phyloP scores from a whole-genome alignment of 805 yeast species.

The Candida bentonensis region DNA sequence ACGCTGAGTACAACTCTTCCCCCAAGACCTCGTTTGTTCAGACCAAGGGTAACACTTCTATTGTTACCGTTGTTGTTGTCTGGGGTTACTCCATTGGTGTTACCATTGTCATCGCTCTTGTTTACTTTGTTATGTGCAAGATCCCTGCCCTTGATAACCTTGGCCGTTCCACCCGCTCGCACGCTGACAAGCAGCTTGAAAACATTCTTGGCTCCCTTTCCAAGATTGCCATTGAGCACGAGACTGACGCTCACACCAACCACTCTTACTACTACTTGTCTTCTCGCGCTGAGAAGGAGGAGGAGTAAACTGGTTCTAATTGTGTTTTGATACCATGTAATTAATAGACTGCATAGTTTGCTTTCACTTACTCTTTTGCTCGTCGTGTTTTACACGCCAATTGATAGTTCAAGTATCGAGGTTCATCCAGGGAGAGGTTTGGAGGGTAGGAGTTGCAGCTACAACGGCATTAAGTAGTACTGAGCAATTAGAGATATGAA shows the following conservation, averaged over 20 bases:
- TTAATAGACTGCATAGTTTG: background rate
- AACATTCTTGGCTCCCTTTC: slow-evolving; percentile 24
- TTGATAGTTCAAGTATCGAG: too few relatives aligned
- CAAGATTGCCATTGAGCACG: slow-evolving; percentile 25
- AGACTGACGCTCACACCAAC: slow-evolving; percentile 18
- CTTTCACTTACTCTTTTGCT: background rate
- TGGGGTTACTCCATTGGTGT: slow-evolving; percentile 94
- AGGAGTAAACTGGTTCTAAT: slow-evolving; percentile 13
- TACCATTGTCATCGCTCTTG: slow-evolving; percentile 92
- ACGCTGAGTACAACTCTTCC: slow-evolving; percentile 17
- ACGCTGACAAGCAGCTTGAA: slow-evolving; percentile 22
- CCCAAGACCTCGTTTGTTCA: slow-evolving; percentile 33
- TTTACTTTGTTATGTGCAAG: slow-evolving; percentile 60
- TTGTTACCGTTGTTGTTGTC: slow-evolving; percentile 83
- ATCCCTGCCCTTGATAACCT: slow-evolving; percentile 20
- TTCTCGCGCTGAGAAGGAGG: slow-evolving; percentile 21
- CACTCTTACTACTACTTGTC: slow-evolving; percentile 20
- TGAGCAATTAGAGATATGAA: too few relatives aligned
- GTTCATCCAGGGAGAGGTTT: too few relatives aligned
- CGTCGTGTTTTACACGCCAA: too few relatives aligned
- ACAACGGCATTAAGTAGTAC: too few relatives aligned
- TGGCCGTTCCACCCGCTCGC: slow-evolving; percentile 20
- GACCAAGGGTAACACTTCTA: slow-evolving; percentile 85
- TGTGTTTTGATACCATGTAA: slow-evolving; percentile 1
- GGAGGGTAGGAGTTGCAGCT: too few relatives aligned